Evolutionary conservation across 1,284 basidiomycete species (phyloP).

Genomic region (Neolentinus lepideus): DNA sequence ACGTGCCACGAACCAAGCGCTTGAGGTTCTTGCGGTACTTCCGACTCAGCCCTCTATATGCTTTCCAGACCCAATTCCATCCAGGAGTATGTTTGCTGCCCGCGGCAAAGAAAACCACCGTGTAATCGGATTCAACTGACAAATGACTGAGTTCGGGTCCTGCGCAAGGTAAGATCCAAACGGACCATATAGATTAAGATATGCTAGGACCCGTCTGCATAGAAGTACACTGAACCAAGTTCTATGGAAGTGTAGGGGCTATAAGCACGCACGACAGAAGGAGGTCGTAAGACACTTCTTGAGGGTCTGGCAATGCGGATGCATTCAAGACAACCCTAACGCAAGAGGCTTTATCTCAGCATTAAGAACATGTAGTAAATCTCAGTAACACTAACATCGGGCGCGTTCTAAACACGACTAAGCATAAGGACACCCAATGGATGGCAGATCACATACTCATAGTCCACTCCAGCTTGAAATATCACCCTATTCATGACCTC

Average conservation of each 20-base stretch:
- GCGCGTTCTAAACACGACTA: constrained; percentile 47
- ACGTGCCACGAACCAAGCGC: constrained; percentile 46
- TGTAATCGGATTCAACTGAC: constrained; percentile 83
- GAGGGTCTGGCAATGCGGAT: constrained; percentile 74
- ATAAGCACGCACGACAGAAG: constrained; percentile 55
- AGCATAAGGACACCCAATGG: background rate
- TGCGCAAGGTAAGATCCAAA: constrained; percentile 1
- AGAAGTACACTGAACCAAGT: background rate
- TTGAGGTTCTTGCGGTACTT: constrained; percentile 88
- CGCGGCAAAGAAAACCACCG: constrained; percentile 79
- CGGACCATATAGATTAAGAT: constrained; percentile 74
- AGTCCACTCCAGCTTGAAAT: constrained; percentile 84
- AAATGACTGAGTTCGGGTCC: constrained; percentile 4
- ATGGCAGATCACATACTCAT: constrained; percentile 46
- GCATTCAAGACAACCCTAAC: constrained; percentile 75
- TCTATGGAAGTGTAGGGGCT: constrained; percentile 6
- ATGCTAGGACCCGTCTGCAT: constrained; percentile 61
- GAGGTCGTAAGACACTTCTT: constrained; percentile 69
- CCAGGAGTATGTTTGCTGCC: constrained; percentile 69
- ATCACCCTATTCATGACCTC: constrained; percentile 67
- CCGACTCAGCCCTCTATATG: constrained; percentile 71
- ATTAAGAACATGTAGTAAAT: background rate
- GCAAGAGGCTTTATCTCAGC: background rate
- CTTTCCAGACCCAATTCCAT: constrained; percentile 90
- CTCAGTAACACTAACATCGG: constrained; percentile 58